phyloP scores from a whole-genome alignment of 768 basidiomycete species.

The Candolleomyces aberdarensis region DNA sequence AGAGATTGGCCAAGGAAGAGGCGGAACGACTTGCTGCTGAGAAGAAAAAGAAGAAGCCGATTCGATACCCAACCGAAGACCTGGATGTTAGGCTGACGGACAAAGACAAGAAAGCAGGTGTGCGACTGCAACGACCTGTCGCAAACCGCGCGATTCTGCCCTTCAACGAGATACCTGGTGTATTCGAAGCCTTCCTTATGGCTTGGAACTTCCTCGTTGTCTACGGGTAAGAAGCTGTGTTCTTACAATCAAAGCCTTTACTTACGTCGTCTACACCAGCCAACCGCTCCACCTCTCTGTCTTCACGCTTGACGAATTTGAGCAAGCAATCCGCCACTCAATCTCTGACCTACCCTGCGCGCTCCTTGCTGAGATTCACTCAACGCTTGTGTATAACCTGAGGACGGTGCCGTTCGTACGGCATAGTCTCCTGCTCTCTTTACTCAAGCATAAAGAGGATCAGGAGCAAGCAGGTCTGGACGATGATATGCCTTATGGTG shows the following conservation, averaged over 20 bases:
- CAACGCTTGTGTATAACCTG: constrained; percentile 83
- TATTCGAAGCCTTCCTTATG: constrained; percentile 86
- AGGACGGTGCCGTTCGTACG: constrained; percentile 78
- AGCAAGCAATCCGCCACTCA: constrained; percentile 79
- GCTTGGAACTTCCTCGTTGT: constrained; percentile 93
- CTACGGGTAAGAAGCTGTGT: constrained; percentile 69
- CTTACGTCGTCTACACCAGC: constrained; percentile 33
- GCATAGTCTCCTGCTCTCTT: constrained; percentile 70
- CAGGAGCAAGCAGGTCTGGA: constrained; percentile 37
- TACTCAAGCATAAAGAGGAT: constrained; percentile 46
- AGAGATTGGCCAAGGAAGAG: constrained; percentile 64
- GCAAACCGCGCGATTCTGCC: constrained; percentile 63
- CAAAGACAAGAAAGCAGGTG: constrained; percentile 80
- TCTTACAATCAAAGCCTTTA: constrained; percentile 4
- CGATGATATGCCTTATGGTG: constrained; percentile 46
- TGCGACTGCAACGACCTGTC: constrained; percentile 61
- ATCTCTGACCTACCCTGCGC: constrained; percentile 64
- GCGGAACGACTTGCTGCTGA: constrained; percentile 69
- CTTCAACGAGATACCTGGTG: constrained; percentile 58
- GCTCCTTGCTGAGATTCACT: constrained; percentile 86
- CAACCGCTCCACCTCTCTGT: constrained; percentile 84
- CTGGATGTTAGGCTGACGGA: constrained; percentile 77
- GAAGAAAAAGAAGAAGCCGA: constrained; percentile 84
- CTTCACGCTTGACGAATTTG: constrained; percentile 92
- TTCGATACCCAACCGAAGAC: constrained; percentile 93